Base-by-base conservation (phyloP, 1,139 yeast genomes). In the Scheffersomyces illinoinensis region DNA sequence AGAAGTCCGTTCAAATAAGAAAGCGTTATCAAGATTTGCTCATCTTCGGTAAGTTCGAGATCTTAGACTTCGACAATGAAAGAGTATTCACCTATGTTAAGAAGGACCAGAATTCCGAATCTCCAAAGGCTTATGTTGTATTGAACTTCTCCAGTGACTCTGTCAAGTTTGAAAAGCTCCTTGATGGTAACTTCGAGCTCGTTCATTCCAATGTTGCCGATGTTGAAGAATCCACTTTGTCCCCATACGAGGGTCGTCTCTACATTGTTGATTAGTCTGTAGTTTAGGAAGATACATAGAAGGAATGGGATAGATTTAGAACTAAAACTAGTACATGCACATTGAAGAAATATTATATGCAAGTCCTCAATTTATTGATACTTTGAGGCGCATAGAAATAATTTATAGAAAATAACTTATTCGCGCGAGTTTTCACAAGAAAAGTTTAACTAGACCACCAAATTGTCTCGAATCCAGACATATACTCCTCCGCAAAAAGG, bases 1-100 rank as follows among this genome's bases (percentile, higher is more conserved):
- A 74, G 59, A 71, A 73, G 61, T 74, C 81, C 5, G 70, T 86
- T 61, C 66, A 69, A 57, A 56, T 81, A 24, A 80, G 90, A 72
- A 83, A 83, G 66, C 68, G 71, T 48, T 67, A 76, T 73, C 77
- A 75, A 63, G 85, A 82, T 56, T 62, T 78, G 39, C 70, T 83
- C 56, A 75, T 82, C 53, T 81, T 83, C 64, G 89, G 89, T n/a
- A 66, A 67, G 24, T 81, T 83, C 65, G 73, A 76, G 57, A 68
- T 81, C 47, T 66, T 78, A 64, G 85, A 82, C 63, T 61, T 57
- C 54, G 82, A 78, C 14, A 76, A 81, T 66, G 66, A 69, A 47
- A 65, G 76, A 56, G 66, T 74, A n/a, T 81, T 83, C 64, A 73
- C 78, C 5, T 79, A 72, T 65, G 62, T 74, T 54, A 84, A 84